phyloP scores from a whole-genome alignment of 1,284 basidiomycete genomes.

The Cutaneotrichosporon mucoides region DNA sequence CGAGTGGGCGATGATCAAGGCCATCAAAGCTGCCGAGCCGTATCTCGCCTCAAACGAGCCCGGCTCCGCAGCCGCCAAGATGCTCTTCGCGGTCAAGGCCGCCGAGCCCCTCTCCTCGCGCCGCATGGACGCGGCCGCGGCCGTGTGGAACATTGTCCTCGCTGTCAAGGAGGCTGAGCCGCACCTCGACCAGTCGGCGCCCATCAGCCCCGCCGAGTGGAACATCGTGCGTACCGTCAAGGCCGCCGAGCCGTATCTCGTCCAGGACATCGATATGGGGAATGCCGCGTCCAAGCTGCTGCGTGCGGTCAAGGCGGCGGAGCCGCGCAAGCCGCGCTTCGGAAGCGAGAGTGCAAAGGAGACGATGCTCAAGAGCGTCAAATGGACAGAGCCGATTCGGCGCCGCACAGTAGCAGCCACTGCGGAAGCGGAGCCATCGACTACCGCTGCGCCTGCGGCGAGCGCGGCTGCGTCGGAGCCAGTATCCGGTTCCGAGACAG shows the following conservation, averaged over 20 bases:
- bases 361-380: neutral
- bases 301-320: neutral
- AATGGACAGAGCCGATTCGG: neutral
- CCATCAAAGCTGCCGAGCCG: slow-evolving; percentile 1
- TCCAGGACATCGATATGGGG: neutral
- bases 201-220: neutral
- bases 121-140: neutral
- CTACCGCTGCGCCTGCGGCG: no score
- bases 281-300: neutral
- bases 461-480: no score
- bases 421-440: neutral
- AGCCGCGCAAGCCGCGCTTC: neutral
- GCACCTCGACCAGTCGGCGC: neutral
- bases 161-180: neutral
- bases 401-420: neutral
- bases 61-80: neutral
- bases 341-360: neutral
- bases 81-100: neutral
- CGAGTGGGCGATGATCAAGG: slow-evolving; percentile 1
- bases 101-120: neutral
- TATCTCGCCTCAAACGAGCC: neutral
- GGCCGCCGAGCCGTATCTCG: neutral
- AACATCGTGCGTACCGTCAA: neutral
- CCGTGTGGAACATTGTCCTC: neutral
- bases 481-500: no score